Evolutionary conservation across 306 rosid species (phyloP).

Genomic region (Senna siamea): DNA sequence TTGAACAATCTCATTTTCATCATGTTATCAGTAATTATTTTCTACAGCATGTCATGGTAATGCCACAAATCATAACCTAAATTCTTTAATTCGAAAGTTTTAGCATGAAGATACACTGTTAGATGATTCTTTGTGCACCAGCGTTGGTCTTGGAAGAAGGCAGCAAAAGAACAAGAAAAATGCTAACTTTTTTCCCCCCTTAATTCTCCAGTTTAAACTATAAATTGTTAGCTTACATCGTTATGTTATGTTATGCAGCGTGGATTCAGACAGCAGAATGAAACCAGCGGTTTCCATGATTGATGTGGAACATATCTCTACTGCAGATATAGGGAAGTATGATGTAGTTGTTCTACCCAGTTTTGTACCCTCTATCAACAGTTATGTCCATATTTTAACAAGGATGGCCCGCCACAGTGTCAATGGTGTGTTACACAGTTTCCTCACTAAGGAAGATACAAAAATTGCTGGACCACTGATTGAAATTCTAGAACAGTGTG

Average conservation of each 20-base stretch:
- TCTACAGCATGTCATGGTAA: neutral
- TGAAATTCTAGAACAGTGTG: slow-evolving; percentile 60
- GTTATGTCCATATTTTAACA: slow-evolving; percentile 53
- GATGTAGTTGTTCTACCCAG: slow-evolving; percentile 56
- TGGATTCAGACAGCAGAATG: slow-evolving; percentile 34
- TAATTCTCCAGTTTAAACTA: too few relatives aligned
- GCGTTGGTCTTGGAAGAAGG: neutral
- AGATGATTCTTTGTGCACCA: neutral
- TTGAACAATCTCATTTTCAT: slow-evolving; percentile 2
- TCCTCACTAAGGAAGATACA: slow-evolving; percentile 51
- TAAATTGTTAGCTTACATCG: slow-evolving; percentile 32
- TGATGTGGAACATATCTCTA: slow-evolving; percentile 46
- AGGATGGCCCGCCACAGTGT: slow-evolving; percentile 65
- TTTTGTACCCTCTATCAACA: slow-evolving; percentile 51
- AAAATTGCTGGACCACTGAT: slow-evolving; percentile 54
- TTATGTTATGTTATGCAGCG: slow-evolving; percentile 43
- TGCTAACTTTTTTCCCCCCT: too few relatives aligned
- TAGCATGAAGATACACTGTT: slow-evolving; percentile 15
- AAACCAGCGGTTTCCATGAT: slow-evolving; percentile 46
- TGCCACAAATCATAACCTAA: neutral
- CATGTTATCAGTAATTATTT: neutral
- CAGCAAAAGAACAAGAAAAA: neutral
- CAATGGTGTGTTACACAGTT: slow-evolving; percentile 61
- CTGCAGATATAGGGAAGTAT: slow-evolving; percentile 50
- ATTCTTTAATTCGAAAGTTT: neutral